Evolutionary conservation across 2,329 filamentous ascomycete genomes (phyloP).

Genomic region (Verticillium isaacii): DNA sequence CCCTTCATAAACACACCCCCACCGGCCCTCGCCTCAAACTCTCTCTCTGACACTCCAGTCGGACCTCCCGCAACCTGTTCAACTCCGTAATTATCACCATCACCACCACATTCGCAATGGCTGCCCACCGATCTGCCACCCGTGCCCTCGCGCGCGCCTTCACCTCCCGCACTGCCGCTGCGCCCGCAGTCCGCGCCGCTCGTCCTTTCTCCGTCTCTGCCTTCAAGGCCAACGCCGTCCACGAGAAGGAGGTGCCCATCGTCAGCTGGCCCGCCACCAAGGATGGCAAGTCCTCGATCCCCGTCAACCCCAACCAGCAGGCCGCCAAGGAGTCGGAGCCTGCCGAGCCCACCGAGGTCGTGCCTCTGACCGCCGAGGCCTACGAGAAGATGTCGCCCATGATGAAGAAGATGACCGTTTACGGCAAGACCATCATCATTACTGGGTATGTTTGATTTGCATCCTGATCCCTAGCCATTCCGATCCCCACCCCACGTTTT

Average conservation of each 20-base stretch:
- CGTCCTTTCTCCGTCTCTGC: constrained; percentile 32
- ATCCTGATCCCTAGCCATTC: constrained; percentile 30
- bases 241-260: constrained; percentile 53
- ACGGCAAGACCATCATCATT: constrained; percentile 66
- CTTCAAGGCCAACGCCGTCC: constrained; percentile 37
- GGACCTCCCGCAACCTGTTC: not conserved
- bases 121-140: constrained; percentile 9
- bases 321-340: constrained; percentile 5
- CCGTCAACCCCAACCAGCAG: constrained; percentile 26
- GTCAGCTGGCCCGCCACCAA: constrained; percentile 48
- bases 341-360: constrained; percentile 41
- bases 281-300: constrained; percentile 53
- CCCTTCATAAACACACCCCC: not conserved
- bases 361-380: constrained; percentile 48
- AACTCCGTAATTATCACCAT: not conserved
- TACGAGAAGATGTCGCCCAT: constrained; percentile 53
- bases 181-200: constrained; percentile 15
- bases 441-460: constrained; percentile 45
- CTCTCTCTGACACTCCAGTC: not conserved
- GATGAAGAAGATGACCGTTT: constrained; percentile 64
- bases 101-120: constrained; percentile 1
- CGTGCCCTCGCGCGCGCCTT: constrained; percentile 19
- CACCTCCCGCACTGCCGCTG: constrained; percentile 20
- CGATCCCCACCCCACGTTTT: not conserved
- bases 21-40: not conserved